phyloP scores from a whole-genome alignment of 805 yeast species.

The Candida corydali region DNA sequence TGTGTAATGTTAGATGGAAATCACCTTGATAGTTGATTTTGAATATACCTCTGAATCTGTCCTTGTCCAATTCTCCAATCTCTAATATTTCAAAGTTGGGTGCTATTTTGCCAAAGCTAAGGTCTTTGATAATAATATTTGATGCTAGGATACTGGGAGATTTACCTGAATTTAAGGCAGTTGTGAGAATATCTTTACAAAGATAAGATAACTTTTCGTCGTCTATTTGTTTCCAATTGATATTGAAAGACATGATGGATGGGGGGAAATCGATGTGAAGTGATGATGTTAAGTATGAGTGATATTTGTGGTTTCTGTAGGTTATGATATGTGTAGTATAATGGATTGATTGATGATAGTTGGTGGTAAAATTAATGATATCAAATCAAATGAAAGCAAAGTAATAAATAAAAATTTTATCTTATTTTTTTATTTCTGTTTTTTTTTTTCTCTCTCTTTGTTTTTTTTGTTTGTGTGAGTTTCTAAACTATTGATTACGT shows the following conservation, averaged over 20 bases:
- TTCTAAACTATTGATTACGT: too few species aligned
- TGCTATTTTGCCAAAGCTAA: conserved; percentile 69
- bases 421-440: too few species aligned
- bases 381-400: conserved; percentile 3
- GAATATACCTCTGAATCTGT: conserved; percentile 77
- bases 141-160: conserved; percentile 69
- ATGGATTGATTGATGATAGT: background rate
- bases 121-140: conserved; percentile 60
- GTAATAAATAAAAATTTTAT: too few species aligned
- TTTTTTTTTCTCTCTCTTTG: too few species aligned
- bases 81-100: conserved; percentile 77
- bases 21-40: conserved; percentile 74
- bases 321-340: background rate
- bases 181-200: conserved; percentile 62
- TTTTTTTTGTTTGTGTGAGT: too few species aligned
- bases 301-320: background rate
- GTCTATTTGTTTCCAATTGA: conserved; percentile 74
- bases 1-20: conserved; percentile 68
- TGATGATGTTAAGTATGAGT: too few species aligned
- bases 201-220: conserved; percentile 57
- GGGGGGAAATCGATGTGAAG: too few species aligned
- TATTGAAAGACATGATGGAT: conserved; percentile 63
- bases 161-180: conserved; percentile 70
- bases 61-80: conserved; percentile 74
- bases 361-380: background rate